A percentile compares a stretch with the other conserved stretches of the same genome.
Evolutionary conservation across 2,329 filamentous ascomycete genomes (phyloP).

Genomic region (Penicillium sp.): DNA sequence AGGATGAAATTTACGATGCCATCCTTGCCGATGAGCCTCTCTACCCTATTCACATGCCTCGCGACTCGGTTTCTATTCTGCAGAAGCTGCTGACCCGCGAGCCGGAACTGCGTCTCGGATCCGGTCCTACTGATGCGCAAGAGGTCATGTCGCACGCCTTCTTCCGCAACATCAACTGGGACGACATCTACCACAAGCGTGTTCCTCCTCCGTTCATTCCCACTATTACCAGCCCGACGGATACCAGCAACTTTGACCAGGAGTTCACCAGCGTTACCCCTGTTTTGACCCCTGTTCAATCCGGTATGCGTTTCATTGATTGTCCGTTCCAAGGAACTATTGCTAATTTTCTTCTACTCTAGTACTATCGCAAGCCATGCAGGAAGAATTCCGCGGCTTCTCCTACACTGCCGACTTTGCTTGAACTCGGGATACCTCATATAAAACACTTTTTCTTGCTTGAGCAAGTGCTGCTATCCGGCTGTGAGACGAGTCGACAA

Average conservation of each 20-base stretch:
- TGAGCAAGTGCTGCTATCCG: constrained; percentile 9
- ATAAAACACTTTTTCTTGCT: constrained; percentile 12
- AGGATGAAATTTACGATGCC: constrained; percentile 98
- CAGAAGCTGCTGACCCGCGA: constrained; percentile 96
- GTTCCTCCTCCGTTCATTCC: constrained; percentile 86
- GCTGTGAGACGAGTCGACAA: neutral
- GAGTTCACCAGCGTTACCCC: constrained; percentile 99
- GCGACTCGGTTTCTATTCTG: constrained; percentile 94
- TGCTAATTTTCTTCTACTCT: constrained; percentile 3
- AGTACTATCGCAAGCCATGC: constrained; percentile 98
- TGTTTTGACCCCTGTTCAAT: constrained; percentile 93
- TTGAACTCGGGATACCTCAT: constrained; percentile 39
- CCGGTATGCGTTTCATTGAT: constrained; percentile 61
- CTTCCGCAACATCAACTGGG: constrained; percentile 97
- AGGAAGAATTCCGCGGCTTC: constrained; percentile 98
- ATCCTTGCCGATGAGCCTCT: constrained; percentile 96
- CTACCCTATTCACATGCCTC: constrained; percentile 97
- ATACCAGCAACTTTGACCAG: constrained; percentile 99
- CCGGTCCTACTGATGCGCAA: constrained; percentile 93
- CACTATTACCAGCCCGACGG: constrained; percentile 83
- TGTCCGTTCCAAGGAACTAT: neutral
- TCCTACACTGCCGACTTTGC: constrained; percentile 94
- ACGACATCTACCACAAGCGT: constrained; percentile 96
- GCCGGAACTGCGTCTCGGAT: constrained; percentile 87
- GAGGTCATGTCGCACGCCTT: constrained; percentile 99